phyloP scores from a whole-genome alignment of 305 asterid species.

The Solanum hybrid region DNA sequence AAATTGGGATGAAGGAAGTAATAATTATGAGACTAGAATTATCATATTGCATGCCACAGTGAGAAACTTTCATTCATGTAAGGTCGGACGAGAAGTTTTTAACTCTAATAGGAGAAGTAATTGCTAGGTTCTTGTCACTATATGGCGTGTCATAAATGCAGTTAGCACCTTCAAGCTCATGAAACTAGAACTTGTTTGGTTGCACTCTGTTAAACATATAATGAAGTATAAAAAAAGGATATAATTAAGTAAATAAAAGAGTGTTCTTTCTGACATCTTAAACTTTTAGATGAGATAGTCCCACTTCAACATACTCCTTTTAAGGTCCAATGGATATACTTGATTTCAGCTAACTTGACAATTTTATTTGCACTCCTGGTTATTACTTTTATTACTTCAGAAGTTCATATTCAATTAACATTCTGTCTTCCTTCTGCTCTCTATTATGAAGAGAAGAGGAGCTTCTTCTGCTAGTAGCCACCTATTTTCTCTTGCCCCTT shows the following conservation, averaged over 20 bases:
- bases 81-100: neutral
- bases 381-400: neutral
- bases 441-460: neutral
- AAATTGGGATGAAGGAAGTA: neutral
- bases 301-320: neutral
- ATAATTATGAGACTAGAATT: neutral
- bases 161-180: neutral
- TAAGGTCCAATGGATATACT: neutral
- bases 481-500: neutral
- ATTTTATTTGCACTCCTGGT: neutral
- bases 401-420: neutral
- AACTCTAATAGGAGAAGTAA: neutral
- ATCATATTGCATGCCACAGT: neutral
- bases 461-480: neutral
- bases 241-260: neutral
- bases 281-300: neutral
- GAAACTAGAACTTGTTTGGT: neutral
- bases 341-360: neutral
- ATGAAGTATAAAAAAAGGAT: neutral
- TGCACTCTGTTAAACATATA: neutral
- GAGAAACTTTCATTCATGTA: neutral
- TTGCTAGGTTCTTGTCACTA: neutral
- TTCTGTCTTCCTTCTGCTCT: neutral
- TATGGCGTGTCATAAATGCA: neutral
- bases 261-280: neutral